phyloP scores from a whole-genome alignment of 2,329 filamentous ascomycete species.

The Fusarium luffae region DNA sequence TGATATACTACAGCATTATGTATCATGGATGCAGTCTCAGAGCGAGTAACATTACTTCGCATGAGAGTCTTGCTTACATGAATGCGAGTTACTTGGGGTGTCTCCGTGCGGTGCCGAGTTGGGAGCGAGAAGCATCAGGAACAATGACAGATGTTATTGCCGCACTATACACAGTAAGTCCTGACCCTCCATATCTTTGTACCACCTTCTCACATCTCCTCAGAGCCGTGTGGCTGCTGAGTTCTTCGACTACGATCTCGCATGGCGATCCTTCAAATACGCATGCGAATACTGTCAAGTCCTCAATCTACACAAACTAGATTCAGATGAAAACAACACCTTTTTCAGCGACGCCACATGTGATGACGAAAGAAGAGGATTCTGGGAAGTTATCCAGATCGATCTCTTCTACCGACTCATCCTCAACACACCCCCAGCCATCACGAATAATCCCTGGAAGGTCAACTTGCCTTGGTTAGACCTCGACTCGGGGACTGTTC shows the following conservation, averaged over 20 bases:
- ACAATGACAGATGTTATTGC: conserved; percentile 48
- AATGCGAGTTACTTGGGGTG: conserved; percentile 46
- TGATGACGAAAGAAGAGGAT: conserved; percentile 44
- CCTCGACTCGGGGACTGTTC: conserved; percentile 26
- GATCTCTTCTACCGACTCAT: conserved; percentile 49
- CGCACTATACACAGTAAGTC: conserved; percentile 44
- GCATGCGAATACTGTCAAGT: conserved; percentile 48
- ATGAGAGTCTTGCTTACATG: conserved; percentile 33
- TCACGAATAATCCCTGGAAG: conserved; percentile 46
- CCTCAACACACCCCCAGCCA: conserved; percentile 45
- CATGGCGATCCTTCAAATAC: conserved; percentile 47
- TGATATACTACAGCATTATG: conserved; percentile 48
- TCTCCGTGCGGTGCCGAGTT: conserved; percentile 45
- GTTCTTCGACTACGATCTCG: conserved; percentile 49
- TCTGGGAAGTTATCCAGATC: conserved; percentile 50
- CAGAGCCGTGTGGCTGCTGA: conserved; percentile 48
- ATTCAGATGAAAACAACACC: conserved; percentile 36
- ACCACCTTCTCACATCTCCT: neutral
- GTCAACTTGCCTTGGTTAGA: conserved; percentile 50
- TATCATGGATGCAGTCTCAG: conserved; percentile 45
- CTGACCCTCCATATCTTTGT: accelerated
- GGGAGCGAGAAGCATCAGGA: conserved; percentile 48
- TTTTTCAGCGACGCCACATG: conserved; percentile 26
- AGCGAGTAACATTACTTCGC: conserved; percentile 32
- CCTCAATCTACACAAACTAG: conserved; percentile 48